Conservation (phyloP, 1,284 basidiomycete species). For the Rhodofomes roseus region DNA sequence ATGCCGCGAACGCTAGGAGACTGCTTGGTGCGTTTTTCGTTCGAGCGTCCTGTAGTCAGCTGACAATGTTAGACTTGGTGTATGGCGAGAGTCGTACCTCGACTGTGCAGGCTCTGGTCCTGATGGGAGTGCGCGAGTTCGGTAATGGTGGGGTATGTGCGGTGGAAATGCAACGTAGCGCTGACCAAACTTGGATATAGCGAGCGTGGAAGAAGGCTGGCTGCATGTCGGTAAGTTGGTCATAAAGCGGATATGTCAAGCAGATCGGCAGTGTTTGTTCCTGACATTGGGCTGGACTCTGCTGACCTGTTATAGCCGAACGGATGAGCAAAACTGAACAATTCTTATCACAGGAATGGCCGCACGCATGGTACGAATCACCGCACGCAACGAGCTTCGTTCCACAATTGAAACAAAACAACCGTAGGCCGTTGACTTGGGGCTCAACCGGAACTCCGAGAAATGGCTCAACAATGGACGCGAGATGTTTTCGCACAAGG, state of each 20-base stretch:
- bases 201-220: slow-evolving; percentile 80
- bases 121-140: slow-evolving; percentile 79
- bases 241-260: not conserved
- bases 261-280: not conserved
- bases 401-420: not conserved
- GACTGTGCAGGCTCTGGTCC: slow-evolving; percentile 70
- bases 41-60: not conserved
- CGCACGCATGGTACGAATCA: slow-evolving; percentile 59
- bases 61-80: slow-evolving; percentile 44
- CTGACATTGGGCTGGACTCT: not conserved
- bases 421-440: slow-evolving; percentile 76
- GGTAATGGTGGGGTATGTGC: slow-evolving; percentile 54
- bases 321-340: not conserved
- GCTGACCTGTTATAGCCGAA: not conserved
- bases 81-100: slow-evolving; percentile 65
- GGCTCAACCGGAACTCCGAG: slow-evolving; percentile 76
- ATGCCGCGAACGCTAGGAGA: slow-evolving; percentile 59
- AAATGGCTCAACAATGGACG: slow-evolving; percentile 69
- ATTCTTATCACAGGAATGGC: slow-evolving; percentile 54
- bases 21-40: slow-evolving; percentile 51
- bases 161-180: not conserved
- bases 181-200: slow-evolving; percentile 18
- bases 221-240: slow-evolving; percentile 60
- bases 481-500: slow-evolving; percentile 59
- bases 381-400: not conserved